Base-by-base conservation (phyloP, 495 filamentous ascomycete genomes). In the Neurospora intermedia region DNA sequence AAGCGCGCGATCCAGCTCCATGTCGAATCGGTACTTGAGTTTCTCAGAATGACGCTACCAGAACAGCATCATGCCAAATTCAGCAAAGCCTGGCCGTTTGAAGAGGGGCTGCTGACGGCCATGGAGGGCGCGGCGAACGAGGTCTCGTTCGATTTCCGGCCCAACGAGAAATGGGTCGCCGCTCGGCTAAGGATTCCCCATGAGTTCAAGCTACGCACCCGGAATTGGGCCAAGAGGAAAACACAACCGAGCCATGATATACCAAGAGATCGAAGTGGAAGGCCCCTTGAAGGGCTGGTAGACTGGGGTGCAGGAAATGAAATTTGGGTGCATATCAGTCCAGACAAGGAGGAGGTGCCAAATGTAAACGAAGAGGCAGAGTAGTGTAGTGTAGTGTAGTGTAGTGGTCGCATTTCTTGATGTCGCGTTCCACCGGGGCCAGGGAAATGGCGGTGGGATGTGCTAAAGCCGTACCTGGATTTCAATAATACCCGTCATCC, bases 1-100 rank as follows among this genome's bases (percentile, higher is more conserved):
- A 78, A 81, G 72, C 83, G 87, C 66, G 87, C 87, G 8, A 82
- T 89, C 40, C 84, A 88, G 76, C 80, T 90, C 16, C 89, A 88
- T 43, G 83, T 89, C 74, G 85, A 83, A 69, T 84, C 85, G 69
- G 84, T 81, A 69, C 79, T 89, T 71, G 87, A 87, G 71, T 88
- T 88, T 66, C 78, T 87, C 41, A 81, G 76, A 70, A 77, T 80
- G 38, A 84, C 85, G 31, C 80, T 86, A 71, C 82, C 80, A 71
- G 73, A 69, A 74, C 74, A 77, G 5, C 69, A 79, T 15, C 72
- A 81, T 54, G 81, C 80, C 69, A 74, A 76, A 59, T 72, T 83
- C 73, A 78, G 73, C 69, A 42, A 79, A 69, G 73, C 76, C n/a
- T 82, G 83, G 74, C 76, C 78, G 15, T 66, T 66, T 8, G 81